These are phyloP conservation scores for Trichoderma citrinoviride DNA, from an alignment of 2,329 filamentous ascomycete genomes.

Conservation along the genomic window DNA sequence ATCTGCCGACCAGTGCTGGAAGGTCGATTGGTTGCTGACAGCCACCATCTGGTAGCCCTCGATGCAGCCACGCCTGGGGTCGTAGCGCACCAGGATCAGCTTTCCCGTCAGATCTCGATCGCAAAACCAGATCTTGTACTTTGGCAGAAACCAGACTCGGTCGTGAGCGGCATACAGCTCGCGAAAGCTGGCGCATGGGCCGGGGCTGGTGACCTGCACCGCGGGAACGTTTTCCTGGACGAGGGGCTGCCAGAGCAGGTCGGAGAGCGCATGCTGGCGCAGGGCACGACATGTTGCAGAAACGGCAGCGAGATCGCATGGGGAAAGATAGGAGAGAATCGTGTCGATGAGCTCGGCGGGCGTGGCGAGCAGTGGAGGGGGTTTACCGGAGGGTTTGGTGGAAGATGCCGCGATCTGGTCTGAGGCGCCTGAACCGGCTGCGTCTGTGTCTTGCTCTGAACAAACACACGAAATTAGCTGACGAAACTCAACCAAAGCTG, in stretches of 20 bases:
- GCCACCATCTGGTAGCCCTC: slow-evolving; percentile 77
- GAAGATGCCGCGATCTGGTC: not conserved
- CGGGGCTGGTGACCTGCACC: slow-evolving; percentile 49
- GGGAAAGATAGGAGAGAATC: slow-evolving; percentile 65
- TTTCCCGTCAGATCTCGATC: slow-evolving; percentile 72
- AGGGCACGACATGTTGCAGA: slow-evolving; percentile 62
- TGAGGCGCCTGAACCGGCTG: not conserved
- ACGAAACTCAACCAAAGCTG: not conserved
- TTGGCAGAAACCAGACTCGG: slow-evolving; percentile 79
- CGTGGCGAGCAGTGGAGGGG: slow-evolving; percentile 49
- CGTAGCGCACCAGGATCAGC: slow-evolving; percentile 73
- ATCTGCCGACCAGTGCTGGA: slow-evolving; percentile 64
- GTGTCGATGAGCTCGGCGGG: slow-evolving; percentile 72
- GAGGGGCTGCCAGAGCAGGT: slow-evolving; percentile 68
- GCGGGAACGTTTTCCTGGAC: slow-evolving; percentile 67
- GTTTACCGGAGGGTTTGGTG: not conserved
- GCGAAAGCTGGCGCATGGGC: slow-evolving; percentile 62
- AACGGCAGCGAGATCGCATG: slow-evolving; percentile 60
- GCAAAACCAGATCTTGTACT: slow-evolving; percentile 80
- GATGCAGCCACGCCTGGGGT: slow-evolving; percentile 69
- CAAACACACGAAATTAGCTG: not conserved
- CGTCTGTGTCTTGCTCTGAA: not conserved
- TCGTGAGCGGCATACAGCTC: slow-evolving; percentile 73
- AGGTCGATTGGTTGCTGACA: slow-evolving; percentile 52
- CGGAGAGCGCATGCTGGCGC: slow-evolving; percentile 57